Evolutionary conservation across 345 rosid genomes (phyloP).

Genomic region (Camelina hispida): DNA sequence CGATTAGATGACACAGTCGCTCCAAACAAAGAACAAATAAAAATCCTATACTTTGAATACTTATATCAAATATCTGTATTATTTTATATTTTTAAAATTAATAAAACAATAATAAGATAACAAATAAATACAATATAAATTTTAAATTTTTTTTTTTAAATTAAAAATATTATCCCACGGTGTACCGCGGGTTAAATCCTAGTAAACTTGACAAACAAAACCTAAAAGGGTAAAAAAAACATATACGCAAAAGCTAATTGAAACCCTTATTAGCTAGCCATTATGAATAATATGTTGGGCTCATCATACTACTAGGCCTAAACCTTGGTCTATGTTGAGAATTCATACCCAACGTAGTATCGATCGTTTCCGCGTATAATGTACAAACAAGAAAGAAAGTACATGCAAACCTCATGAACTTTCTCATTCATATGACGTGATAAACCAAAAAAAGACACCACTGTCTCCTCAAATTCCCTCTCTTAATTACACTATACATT

Average conservation of each 20-base stretch:
- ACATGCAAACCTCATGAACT: slow-evolving; percentile 39
- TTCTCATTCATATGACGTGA: slow-evolving; percentile 42
- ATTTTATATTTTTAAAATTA: no score
- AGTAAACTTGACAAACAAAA: no score
- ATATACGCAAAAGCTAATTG: neutral
- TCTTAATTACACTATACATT: slow-evolving; percentile 23
- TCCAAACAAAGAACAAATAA: no score
- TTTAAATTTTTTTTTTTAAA: no score
- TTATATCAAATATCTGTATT: no score
- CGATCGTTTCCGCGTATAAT: slow-evolving; percentile 19
- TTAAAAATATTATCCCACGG: no score
- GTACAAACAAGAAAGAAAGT: slow-evolving; percentile 26
- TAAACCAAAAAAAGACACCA: slow-evolving; percentile 13
- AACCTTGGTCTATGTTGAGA: slow-evolving; percentile 2
- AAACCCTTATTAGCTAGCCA: neutral
- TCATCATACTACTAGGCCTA: slow-evolving; percentile 13
- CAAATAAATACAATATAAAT: no score
- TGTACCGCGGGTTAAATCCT: no score
- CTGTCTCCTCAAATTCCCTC: neutral
- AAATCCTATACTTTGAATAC: no score
- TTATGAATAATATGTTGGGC: neutral
- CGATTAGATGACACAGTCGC: no score
- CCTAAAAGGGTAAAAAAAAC: no score
- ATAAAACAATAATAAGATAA: no score
- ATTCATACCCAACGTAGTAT: neutral